Conservation (phyloP, 139 green algal species). For the Edaphochlamys debaryana region DNA sequence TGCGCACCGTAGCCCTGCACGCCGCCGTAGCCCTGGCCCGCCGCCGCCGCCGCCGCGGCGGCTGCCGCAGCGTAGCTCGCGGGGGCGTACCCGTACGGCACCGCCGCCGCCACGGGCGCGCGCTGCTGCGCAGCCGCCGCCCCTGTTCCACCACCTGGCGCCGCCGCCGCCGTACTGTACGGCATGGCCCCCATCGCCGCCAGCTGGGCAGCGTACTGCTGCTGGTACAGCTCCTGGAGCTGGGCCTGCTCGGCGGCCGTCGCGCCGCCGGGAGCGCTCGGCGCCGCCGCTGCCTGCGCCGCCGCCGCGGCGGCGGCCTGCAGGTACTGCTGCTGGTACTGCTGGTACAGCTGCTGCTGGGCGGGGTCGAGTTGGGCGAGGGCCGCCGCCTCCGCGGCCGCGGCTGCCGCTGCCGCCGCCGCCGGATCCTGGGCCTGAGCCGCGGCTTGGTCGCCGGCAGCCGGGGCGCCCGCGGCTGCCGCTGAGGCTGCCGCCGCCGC, state of each 20-base stretch:
- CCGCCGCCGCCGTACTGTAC: slow-evolving; percentile 5
- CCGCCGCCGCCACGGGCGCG: background rate
- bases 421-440: background rate
- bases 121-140: background rate
- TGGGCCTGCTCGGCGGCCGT: background rate
- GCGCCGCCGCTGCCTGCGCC: background rate
- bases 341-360: slow-evolving; percentile 7
- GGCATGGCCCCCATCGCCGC: background rate
- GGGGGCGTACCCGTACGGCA: slow-evolving; percentile 27
- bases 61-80: slow-evolving; percentile 10
- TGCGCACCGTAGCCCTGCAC: slow-evolving; percentile 21
- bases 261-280: too few species aligned
- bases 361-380: background rate
- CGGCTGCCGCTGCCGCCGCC: background rate
- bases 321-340: slow-evolving; percentile 28
- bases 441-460: too few species aligned
- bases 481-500: too few species aligned
- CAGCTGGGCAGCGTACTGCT: slow-evolving; percentile 12
- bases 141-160: background rate
- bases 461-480: too few species aligned
- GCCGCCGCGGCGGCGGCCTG: background rate
- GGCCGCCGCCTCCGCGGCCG: background rate
- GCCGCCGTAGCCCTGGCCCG: too few species aligned
- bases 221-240: slow-evolving; percentile 20
- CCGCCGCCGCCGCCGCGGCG: slow-evolving; percentile 22